These are phyloP conservation scores for Wickerhamomyces queroliae DNA, from an alignment of 805 yeast genomes.

Conservation along the genomic window DNA sequence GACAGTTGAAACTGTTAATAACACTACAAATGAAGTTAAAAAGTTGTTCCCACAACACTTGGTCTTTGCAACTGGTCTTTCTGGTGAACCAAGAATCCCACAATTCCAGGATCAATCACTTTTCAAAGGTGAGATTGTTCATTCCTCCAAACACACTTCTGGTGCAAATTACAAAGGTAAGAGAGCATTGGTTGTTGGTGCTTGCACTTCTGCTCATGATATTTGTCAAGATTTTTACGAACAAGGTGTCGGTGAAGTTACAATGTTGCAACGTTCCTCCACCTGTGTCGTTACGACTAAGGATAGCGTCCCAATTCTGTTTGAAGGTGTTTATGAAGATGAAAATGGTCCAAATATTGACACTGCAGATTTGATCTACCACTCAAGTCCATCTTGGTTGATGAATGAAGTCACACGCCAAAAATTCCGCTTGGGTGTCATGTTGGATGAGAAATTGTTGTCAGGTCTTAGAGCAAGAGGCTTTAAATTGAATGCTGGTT, in stretches of 20 bases:
- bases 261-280: constrained; percentile 40
- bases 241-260: constrained; percentile 33
- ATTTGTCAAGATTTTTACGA: constrained; percentile 39
- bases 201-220: constrained; percentile 42
- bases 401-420: constrained; percentile 32
- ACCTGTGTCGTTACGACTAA: constrained; percentile 35
- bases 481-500: constrained; percentile 34
- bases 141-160: constrained; percentile 36
- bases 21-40: constrained; percentile 19
- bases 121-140: constrained; percentile 34
- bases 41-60: constrained; percentile 29
- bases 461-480: constrained; percentile 29
- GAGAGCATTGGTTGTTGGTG: constrained; percentile 38
- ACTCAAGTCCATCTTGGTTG: constrained; percentile 29
- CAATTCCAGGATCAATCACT: constrained; percentile 30
- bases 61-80: constrained; percentile 41
- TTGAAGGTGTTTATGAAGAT: constrained; percentile 28
- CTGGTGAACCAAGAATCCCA: constrained; percentile 40
- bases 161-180: constrained; percentile 35
- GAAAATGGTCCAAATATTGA: constrained; percentile 31
- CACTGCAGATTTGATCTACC: constrained; percentile 31
- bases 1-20: constrained; percentile 28
- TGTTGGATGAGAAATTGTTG: constrained; percentile 27
- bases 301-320: constrained; percentile 25
- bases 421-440: constrained; percentile 26